These are phyloP conservation scores for Fusarium sp. DNA, from an alignment of 2,329 filamentous ascomycete genomes.

Conservation along the genomic window DNA sequence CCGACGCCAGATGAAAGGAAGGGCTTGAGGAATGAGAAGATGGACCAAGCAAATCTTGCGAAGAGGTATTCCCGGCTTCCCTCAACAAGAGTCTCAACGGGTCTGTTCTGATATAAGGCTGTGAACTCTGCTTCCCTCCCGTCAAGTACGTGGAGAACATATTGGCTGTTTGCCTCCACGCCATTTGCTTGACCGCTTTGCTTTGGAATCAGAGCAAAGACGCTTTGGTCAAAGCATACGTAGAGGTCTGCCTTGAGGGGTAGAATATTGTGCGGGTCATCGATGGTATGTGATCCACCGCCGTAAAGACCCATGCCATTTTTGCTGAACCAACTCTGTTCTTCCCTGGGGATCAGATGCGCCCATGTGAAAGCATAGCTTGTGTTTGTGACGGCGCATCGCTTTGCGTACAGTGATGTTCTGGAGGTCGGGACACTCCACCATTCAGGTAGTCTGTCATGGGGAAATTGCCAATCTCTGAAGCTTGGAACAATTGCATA, in stretches of 20 bases:
- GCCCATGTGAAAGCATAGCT: constrained; percentile 35
- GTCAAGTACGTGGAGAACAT: constrained; percentile 20
- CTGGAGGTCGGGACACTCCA: constrained; percentile 10
- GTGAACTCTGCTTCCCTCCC: constrained; percentile 29
- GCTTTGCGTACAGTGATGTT: neutral
- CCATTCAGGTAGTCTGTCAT: constrained; percentile 26
- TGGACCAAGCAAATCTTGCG: constrained; percentile 23
- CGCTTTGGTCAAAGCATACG: constrained; percentile 32
- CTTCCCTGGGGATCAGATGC: constrained; percentile 28
- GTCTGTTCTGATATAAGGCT: constrained; percentile 25
- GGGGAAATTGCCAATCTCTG: constrained; percentile 36
- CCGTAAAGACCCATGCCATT: constrained; percentile 36
- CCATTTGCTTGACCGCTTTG: neutral
- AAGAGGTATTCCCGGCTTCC: constrained; percentile 31
- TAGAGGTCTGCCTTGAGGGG: constrained; percentile 34
- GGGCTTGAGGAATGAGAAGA: constrained; percentile 21
- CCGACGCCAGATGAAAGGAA: constrained; percentile 31
- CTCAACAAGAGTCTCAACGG: constrained; percentile 1
- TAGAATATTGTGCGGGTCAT: constrained; percentile 30
- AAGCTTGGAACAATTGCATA: constrained; percentile 32
- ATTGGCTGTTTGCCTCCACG: neutral
- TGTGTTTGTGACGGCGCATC: constrained; percentile 34
- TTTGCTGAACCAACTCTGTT: constrained; percentile 32
- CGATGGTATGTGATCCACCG: constrained; percentile 26
- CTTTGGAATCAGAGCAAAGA: constrained; percentile 29